These are phyloP conservation scores for Psophocarpus tetragonolobus DNA, from an alignment of 306 rosid genomes.

Conservation along the genomic window DNA sequence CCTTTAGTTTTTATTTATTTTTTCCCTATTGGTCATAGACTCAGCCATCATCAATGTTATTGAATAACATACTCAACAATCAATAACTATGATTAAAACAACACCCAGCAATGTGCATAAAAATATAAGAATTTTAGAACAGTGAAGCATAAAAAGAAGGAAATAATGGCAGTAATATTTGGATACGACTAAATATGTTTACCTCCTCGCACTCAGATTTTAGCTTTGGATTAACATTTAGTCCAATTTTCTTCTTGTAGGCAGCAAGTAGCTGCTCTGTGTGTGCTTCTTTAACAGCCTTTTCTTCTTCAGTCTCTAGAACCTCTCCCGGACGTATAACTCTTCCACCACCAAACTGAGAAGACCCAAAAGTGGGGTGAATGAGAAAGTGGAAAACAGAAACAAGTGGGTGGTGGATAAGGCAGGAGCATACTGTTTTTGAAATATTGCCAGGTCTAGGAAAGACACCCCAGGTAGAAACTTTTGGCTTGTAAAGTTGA, in stretches of 20 bases:
- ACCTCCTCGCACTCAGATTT: slow-evolving; percentile 83
- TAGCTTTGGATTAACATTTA: slow-evolving; percentile 63
- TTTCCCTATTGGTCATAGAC: background rate
- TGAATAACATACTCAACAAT: background rate
- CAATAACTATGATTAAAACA: background rate
- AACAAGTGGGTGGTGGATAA: background rate
- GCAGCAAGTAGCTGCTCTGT: slow-evolving; percentile 73
- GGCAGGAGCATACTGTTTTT: slow-evolving; percentile 61
- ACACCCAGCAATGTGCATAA: background rate
- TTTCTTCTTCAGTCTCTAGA: slow-evolving; percentile 84
- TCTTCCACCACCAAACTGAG: slow-evolving; percentile 92
- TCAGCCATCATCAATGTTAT: slow-evolving; percentile 19
- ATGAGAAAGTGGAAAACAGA: background rate
- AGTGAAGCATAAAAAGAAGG: background rate
- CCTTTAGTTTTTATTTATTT: background rate
- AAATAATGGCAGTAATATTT: background rate
- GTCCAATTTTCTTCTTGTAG: slow-evolving; percentile 63
- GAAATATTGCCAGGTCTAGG: slow-evolving; percentile 91
- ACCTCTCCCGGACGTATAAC: slow-evolving; percentile 70
- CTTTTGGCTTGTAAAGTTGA: slow-evolving; percentile 80
- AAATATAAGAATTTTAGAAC: slow-evolving; percentile 14
- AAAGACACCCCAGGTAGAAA: slow-evolving; percentile 95
- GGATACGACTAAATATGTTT: background rate
- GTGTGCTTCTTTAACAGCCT: slow-evolving; percentile 68
- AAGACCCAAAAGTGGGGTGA: background rate